A percentile compares a stretch with the other conserved stretches of the same genome.
phyloP scores from a whole-genome alignment of 208 protist species.

The Leishmania lainsoni region DNA sequence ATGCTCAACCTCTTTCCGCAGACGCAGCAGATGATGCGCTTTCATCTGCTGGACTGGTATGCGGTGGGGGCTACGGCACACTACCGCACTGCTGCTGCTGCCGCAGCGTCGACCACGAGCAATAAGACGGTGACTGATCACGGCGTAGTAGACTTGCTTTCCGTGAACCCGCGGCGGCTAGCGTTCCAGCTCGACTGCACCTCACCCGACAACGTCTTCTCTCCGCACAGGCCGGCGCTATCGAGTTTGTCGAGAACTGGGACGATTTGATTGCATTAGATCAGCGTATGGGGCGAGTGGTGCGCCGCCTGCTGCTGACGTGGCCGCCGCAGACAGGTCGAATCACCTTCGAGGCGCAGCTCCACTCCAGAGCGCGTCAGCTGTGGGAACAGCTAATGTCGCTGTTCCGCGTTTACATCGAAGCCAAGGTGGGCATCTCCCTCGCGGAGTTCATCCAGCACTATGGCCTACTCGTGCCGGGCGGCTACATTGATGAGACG shows the following conservation, averaged over 20 bases:
- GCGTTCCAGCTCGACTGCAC: slow-evolving; percentile 43
- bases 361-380: slow-evolving; percentile 10
- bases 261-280: slow-evolving; percentile 36
- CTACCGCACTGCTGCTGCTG: background rate
- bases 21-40: slow-evolving; percentile 24
- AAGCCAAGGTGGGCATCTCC: slow-evolving; percentile 48
- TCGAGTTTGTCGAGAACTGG: slow-evolving; percentile 49
- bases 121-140: background rate
- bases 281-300: slow-evolving; percentile 29
- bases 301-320: slow-evolving; percentile 33
- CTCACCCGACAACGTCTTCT: slow-evolving; percentile 49
- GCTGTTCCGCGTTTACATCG: slow-evolving; percentile 47
- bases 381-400: slow-evolving; percentile 37
- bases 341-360: slow-evolving; percentile 11
- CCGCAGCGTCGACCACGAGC: background rate
- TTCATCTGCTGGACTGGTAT: slow-evolving; percentile 43
- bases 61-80: slow-evolving; percentile 16
- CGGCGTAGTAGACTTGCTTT: background rate
- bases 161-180: slow-evolving; percentile 22
- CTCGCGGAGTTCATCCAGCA: slow-evolving; percentile 50
- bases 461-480: slow-evolving; percentile 42
- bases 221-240: slow-evolving; percentile 32
- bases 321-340: slow-evolving; percentile 24
- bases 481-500: slow-evolving; percentile 39
- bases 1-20: slow-evolving; percentile 42